phyloP scores from a whole-genome alignment of 164 flowering plant species.

The Aristolochia fimbriata region DNA sequence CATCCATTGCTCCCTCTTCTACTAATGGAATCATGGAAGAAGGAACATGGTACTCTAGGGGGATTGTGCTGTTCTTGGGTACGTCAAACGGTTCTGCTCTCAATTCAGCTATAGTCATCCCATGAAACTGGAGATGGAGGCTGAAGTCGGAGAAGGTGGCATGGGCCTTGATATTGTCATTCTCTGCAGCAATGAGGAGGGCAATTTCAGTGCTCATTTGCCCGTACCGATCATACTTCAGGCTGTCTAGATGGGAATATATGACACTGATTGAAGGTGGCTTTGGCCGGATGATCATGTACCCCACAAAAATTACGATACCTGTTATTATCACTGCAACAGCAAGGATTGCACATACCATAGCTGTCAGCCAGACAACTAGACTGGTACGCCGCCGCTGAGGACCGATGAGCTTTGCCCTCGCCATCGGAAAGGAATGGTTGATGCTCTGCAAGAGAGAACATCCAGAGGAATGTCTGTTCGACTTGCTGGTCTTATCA shows the following conservation, averaged over 20 bases:
- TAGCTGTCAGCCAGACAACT: slow-evolving; percentile 47
- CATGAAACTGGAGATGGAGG: slow-evolving; percentile 29
- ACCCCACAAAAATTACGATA: slow-evolving; percentile 46
- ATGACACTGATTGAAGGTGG: slow-evolving; percentile 43
- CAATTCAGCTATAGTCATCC: slow-evolving; percentile 34
- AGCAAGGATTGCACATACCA: slow-evolving; percentile 47
- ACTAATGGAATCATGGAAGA: slow-evolving; percentile 40
- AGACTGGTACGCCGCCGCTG: slow-evolving; percentile 22
- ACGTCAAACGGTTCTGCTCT: slow-evolving; percentile 39
- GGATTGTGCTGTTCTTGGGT: slow-evolving; percentile 27
- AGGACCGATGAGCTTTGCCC: slow-evolving; percentile 13
- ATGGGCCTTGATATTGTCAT: slow-evolving; percentile 52
- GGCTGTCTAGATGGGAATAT: slow-evolving; percentile 36
- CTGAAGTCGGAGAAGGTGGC: slow-evolving; percentile 43
- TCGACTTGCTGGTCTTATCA: slow-evolving; percentile 2
- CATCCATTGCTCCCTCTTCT: slow-evolving; percentile 18
- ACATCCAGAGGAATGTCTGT: slow-evolving; percentile 10
- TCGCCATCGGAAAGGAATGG: slow-evolving; percentile 21
- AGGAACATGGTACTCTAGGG: slow-evolving; percentile 24
- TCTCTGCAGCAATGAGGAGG: slow-evolving; percentile 38
- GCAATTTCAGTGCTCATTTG: slow-evolving; percentile 30
- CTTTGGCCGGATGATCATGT: slow-evolving; percentile 48
- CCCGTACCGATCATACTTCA: slow-evolving; percentile 30
- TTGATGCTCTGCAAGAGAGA: slow-evolving; percentile 6
- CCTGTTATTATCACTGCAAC: slow-evolving; percentile 53